Conservation (phyloP, 129 eudicot species). For the Helichrysum umbraculigerum region DNA sequence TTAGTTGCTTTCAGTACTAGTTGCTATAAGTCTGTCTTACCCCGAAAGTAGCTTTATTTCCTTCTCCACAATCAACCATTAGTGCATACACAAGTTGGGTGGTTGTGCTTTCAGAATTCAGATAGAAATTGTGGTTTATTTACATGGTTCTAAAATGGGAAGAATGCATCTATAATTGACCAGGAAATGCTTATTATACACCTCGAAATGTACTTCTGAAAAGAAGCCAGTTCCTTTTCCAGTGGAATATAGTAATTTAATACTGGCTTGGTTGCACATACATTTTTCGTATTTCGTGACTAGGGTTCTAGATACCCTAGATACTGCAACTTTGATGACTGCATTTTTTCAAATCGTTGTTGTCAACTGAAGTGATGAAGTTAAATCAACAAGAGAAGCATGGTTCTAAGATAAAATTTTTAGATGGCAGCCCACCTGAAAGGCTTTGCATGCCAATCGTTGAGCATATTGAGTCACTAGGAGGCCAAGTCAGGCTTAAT, state of each 20-base stretch:
- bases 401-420: constrained; percentile 97
- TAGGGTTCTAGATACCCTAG: neutral
- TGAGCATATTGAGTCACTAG: constrained; percentile 72
- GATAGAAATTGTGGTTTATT: neutral
- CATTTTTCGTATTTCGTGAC: neutral
- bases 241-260: no score
- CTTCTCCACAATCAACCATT: neutral
- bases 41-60: neutral
- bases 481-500: constrained; percentile 87
- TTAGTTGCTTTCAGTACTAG: neutral
- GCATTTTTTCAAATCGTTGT: neutral
- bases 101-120: neutral
- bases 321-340: neutral
- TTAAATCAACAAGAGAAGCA: constrained; percentile 77
- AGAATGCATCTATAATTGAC: neutral
- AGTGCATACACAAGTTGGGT: neutral
- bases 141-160: neutral
- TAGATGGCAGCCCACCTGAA: constrained; percentile 98
- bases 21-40: neutral
- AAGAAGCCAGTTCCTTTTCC: neutral
- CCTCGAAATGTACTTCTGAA: neutral
- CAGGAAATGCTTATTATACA: neutral
- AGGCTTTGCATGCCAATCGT: constrained; percentile 94
- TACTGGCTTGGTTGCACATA: constrained; percentile 15
- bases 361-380: constrained; percentile 5